phyloP scores from a whole-genome alignment of 768 basidiomycete genomes.

The Tephrocybe sp. region DNA sequence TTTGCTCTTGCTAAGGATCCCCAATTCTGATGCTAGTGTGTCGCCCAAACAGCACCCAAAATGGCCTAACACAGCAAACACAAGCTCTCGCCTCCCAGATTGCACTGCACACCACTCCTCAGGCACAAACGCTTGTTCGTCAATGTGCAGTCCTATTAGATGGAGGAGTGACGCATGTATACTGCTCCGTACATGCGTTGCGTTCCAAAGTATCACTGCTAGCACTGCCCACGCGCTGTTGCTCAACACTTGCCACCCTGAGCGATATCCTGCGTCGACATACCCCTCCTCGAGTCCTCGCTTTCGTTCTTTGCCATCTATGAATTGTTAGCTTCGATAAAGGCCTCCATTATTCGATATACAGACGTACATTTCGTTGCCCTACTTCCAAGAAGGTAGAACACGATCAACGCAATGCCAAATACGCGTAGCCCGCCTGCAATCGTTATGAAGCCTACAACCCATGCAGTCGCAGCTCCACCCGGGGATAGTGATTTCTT shows the following conservation, averaged over 20 bases:
- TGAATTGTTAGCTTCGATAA: too few relatives aligned
- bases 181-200: constrained; percentile 46
- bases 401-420: constrained; percentile 65
- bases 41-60: constrained; percentile 90
- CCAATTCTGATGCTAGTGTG: constrained; percentile 91
- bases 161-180: constrained; percentile 33
- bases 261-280: constrained; percentile 70
- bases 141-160: constrained; percentile 22
- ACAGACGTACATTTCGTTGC: constrained; percentile 74
- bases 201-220: constrained; percentile 65
- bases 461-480: constrained; percentile 76
- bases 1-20: constrained; percentile 70
- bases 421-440: constrained; percentile 65
- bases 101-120: constrained; percentile 65
- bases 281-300: constrained; percentile 77
- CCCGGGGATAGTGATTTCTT: constrained; percentile 75
- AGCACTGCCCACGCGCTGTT: constrained; percentile 70
- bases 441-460: constrained; percentile 75
- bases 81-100: constrained; percentile 54
- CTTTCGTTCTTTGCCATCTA: constrained; percentile 77
- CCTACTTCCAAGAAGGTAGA: constrained; percentile 78
- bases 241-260: constrained; percentile 79
- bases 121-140: constrained; percentile 33
- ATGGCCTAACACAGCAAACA: constrained; percentile 76
- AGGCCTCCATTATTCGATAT: too few relatives aligned